Evolutionary conservation across 2,329 filamentous ascomycete genomes (phyloP), one percentile per base, ranked within the genome.

Genomic region (Pseudogymnoascus sp.): DNA sequence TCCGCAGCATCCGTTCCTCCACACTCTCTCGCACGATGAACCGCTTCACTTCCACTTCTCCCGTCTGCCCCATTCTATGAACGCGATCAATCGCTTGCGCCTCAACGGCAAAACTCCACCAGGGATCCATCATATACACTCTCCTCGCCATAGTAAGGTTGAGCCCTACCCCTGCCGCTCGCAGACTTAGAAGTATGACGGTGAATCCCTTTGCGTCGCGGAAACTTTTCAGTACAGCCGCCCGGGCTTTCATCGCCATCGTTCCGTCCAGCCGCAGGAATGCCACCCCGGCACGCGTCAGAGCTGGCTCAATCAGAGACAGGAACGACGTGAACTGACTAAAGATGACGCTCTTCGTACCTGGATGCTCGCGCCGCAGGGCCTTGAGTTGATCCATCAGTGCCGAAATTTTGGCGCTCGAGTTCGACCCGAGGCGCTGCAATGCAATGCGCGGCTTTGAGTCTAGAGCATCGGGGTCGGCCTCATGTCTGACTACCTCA

Each of bases 51-150:
- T 86, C 84, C 1, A 99, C 94, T 69, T 93, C 89, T 13, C 86
- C 82, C 59, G 89, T 86, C 74, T 99, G 94, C 0, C 94, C 94
- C 90, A 99, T 97, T 7, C 94, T 86, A 77, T 99, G 94, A 35
- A 99, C 92, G 1, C 94, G 90, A 77, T 99, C 94, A 70, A 99
- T 97, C 7, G 94, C 94, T 75, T 99, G 94, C 4, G 92, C 91
- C 75, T 99, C 94, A 10, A 97, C 87, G 0, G 94, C 92, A 74
- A 93, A 99, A 72, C 90, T 95, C 94, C 94, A 99, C 94, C 94
- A 99, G 0, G 94, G 94, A 74, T 99, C 94, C 94, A 99, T 97
- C 89, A 99, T 95, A 77, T 88, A 99, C 4, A 99, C 95, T 61
- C 90, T 81, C 66, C 87, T 90, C 5, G 94, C 94, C 67, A 87